Base-by-base conservation (phyloP, 1,139 yeast genomes). In the Yamadazyma diddensiae region DNA sequence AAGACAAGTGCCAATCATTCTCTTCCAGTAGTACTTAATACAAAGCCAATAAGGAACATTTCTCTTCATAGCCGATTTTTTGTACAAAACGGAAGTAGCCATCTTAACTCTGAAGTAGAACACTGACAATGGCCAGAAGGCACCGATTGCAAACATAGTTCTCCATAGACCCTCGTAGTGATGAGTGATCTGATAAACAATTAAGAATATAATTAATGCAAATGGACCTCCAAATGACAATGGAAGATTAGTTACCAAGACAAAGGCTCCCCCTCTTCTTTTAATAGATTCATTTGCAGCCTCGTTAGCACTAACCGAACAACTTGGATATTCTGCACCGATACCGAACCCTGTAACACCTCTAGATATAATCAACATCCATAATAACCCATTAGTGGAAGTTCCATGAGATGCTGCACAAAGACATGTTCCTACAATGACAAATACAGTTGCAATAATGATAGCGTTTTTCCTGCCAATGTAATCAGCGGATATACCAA, bases 311-410 rank as follows among this genome's bases (percentile, higher is more conserved):
- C 83, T 66, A 2, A 81, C 72, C 0, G 85, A 76, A 20, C 82
- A 76, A 2, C 84, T 78, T 3, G 85, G 84, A 52, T 82, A 80
- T 52, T 83, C 92, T 15, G 87, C 87, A 37, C 90, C 90, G 40
- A 82, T 73, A 37, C 90, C 90, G 41, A 79, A 74, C 32, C 90
- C 90, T 30, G 82, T 75, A 15, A 77, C 68, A 43, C 87, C 87
- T 54, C 88, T 65, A 37, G 75, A 62, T 20, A 81, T 74, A 29
- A 78, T 70, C 49, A 82, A 64, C 86, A 82, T 79, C 88, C 88
- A 82, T 49, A 83, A 78, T 59, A 62, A 56, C 3, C 72, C 73
- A n/a, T 57, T 45, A 11, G 53, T 54, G 15, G 70, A 49, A 3
- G 35, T 45, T 20, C 77, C 77, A 38, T 69, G 72, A 15, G 77